Conservation (phyloP, 2,329 filamentous ascomycete species). For the Paraconiothyrium sp. region DNA sequence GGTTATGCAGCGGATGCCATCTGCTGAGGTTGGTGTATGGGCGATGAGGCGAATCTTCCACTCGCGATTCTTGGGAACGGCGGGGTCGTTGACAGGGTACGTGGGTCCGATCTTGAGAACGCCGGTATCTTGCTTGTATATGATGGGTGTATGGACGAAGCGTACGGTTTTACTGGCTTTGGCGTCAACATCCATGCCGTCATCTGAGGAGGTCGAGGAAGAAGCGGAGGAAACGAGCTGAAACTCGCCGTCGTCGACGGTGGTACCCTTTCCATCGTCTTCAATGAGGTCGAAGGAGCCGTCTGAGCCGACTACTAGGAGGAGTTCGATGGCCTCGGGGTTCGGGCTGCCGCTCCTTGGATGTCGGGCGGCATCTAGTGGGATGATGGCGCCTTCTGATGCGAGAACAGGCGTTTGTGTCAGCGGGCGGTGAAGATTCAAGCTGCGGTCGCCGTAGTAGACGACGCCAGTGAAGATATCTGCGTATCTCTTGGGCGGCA, state of each 20-base stretch:
- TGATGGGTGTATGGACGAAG: constrained; percentile 47
- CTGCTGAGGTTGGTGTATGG: constrained; percentile 26
- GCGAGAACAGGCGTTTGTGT: constrained; percentile 64
- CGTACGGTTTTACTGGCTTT: constrained; percentile 38
- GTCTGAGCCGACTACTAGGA: constrained; percentile 58
- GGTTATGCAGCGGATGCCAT: constrained; percentile 38
- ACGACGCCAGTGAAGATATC: constrained; percentile 68
- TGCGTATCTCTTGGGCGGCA: constrained; percentile 63
- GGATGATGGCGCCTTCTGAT: constrained; percentile 66
- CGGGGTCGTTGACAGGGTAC: constrained; percentile 33
- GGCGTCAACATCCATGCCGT: constrained; percentile 33
- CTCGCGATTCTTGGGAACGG: constrained; percentile 39
- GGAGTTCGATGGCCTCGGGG: constrained; percentile 59
- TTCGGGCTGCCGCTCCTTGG: constrained; percentile 60
- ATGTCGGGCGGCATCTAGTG: constrained; percentile 58
- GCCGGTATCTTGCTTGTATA: constrained; percentile 49
- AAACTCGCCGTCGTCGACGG: constrained; percentile 49
- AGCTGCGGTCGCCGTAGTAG: constrained; percentile 65
- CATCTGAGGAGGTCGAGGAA: constrained; percentile 6
- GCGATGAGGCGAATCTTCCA: constrained; percentile 48
- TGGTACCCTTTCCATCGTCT: constrained; percentile 51
- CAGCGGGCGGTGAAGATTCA: constrained; percentile 63
- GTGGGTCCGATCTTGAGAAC: constrained; percentile 48
- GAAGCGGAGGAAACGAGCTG: constrained; percentile 32
- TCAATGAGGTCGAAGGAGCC: constrained; percentile 62